Evolutionary conservation across 371 early-diverging fungal species (phyloP).

Genomic region (Mortierella sp.): DNA sequence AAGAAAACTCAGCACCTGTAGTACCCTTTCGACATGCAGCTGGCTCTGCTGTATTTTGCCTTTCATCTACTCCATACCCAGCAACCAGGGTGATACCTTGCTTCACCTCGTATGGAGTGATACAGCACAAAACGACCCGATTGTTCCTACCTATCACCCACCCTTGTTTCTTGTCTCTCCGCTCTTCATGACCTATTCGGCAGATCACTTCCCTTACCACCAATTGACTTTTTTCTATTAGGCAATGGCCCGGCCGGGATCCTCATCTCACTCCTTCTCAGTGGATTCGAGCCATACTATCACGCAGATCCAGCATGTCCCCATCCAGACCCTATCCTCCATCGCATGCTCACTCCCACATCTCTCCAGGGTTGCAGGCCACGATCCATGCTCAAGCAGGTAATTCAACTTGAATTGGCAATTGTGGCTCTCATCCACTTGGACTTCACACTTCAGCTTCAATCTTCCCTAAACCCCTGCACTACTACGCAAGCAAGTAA

Average conservation of each 20-base stretch:
- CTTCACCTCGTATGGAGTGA: neutral
- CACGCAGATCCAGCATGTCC: slow-evolving; percentile 43
- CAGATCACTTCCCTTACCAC: neutral
- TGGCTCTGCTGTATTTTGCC: neutral
- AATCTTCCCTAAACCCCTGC: neutral
- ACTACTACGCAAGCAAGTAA: neutral
- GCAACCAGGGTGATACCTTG: neutral
- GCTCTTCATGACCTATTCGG: neutral
- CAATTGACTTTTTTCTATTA: neutral
- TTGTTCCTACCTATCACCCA: neutral
- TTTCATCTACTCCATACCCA: neutral
- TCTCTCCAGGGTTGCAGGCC: slow-evolving; percentile 34
- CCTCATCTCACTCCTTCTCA: slow-evolving; percentile 46
- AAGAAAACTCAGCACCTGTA: slow-evolving; percentile 6
- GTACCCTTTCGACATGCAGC: neutral
- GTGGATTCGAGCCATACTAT: slow-evolving; percentile 53
- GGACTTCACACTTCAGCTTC: neutral
- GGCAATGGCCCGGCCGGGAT: slow-evolving; percentile 60
- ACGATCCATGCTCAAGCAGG: slow-evolving; percentile 47
- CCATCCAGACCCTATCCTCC: slow-evolving; percentile 57
- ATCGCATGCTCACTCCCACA: slow-evolving; percentile 42
- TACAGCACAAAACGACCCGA: neutral
- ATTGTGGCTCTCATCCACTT: neutral
- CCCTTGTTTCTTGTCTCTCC: neutral
- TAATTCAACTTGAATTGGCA: slow-evolving; percentile 4